phyloP scores from a whole-genome alignment of 2,329 filamentous ascomycete species.

The Acarospora socialis region DNA sequence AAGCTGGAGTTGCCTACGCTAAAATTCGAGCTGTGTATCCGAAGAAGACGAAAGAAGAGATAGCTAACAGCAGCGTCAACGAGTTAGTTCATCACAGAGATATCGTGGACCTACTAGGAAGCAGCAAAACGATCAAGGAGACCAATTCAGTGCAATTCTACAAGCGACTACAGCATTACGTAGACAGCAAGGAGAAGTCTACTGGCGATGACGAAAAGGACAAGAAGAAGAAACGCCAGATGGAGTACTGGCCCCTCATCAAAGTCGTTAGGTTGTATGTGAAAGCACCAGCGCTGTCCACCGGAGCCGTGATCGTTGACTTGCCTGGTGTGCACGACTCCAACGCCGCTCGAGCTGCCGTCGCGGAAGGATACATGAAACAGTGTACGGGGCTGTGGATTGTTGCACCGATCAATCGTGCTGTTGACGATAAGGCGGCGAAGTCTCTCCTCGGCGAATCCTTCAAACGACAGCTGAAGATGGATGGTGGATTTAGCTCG shows the following conservation, averaged over 20 bases:
- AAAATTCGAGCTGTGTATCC: slow-evolving; percentile 29
- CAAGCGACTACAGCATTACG: slow-evolving; percentile 32
- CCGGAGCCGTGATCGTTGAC: slow-evolving; percentile 43
- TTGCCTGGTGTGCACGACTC: slow-evolving; percentile 46
- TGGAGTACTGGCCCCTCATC: slow-evolving; percentile 29
- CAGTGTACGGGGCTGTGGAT: slow-evolving; percentile 47
- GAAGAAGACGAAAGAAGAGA: slow-evolving; percentile 26
- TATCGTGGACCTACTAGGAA: slow-evolving; percentile 34
- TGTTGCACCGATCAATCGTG: slow-evolving; percentile 46
- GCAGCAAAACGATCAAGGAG: slow-evolving; percentile 26
- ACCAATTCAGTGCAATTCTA: slow-evolving; percentile 30
- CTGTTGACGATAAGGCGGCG: slow-evolving; percentile 46
- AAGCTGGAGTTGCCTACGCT: slow-evolving; percentile 28
- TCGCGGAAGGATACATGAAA: slow-evolving; percentile 46
- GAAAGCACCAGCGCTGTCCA: slow-evolving; percentile 36
- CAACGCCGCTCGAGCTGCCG: slow-evolving; percentile 44
- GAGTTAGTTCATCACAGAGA: slow-evolving; percentile 25
- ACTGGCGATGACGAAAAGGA: slow-evolving; percentile 23
- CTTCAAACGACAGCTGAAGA: slow-evolving; percentile 45
- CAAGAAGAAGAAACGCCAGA: slow-evolving; percentile 16
- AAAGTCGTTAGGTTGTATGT: slow-evolving; percentile 30
- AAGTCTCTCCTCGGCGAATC: slow-evolving; percentile 41
- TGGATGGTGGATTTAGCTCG: slow-evolving; percentile 39
- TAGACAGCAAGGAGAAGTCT: slow-evolving; percentile 41
- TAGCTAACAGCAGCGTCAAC: slow-evolving; percentile 24